Evolutionary conservation across 2,329 filamentous ascomycete genomes (phyloP).

Genomic region (Mycocentrospora acerina): DNA sequence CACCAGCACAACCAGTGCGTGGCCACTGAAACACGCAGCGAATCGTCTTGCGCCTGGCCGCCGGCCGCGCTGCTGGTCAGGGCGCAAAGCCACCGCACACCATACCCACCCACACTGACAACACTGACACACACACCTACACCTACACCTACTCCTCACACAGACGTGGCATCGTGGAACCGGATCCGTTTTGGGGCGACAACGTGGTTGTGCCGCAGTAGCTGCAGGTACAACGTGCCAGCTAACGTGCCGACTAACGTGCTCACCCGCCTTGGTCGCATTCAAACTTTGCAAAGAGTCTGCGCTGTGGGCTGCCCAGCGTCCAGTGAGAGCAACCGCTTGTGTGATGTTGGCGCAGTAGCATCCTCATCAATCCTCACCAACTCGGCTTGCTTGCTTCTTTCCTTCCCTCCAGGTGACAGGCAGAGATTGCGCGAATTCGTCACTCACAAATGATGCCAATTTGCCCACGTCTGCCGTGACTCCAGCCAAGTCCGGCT

Average conservation of each 20-base stretch:
- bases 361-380: too few relatives aligned
- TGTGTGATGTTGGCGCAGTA: constrained; percentile 3
- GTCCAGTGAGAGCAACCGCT: background rate
- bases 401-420: background rate
- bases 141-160: too few relatives aligned
- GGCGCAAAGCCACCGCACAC: constrained; percentile 7
- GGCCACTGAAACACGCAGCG: constrained; percentile 24
- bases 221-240: too few relatives aligned
- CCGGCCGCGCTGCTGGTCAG: constrained; percentile 4
- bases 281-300: background rate
- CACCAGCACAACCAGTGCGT: constrained; percentile 18
- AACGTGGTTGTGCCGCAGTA: too few relatives aligned
- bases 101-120: constrained; percentile 5
- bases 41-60: constrained; percentile 16
- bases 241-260: too few relatives aligned
- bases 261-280: background rate
- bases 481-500: constrained; percentile 21
- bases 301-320: background rate
- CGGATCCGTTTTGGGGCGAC: too few relatives aligned
- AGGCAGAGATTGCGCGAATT: too few relatives aligned
- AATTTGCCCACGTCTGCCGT: constrained; percentile 3
- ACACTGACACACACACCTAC: too few relatives aligned
- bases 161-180: too few relatives aligned
- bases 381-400: background rate
- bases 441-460: too few relatives aligned